Evolutionary conservation across 2,329 filamentous ascomycete genomes (phyloP).

Genomic region (Colletotrichum paranaense): DNA sequence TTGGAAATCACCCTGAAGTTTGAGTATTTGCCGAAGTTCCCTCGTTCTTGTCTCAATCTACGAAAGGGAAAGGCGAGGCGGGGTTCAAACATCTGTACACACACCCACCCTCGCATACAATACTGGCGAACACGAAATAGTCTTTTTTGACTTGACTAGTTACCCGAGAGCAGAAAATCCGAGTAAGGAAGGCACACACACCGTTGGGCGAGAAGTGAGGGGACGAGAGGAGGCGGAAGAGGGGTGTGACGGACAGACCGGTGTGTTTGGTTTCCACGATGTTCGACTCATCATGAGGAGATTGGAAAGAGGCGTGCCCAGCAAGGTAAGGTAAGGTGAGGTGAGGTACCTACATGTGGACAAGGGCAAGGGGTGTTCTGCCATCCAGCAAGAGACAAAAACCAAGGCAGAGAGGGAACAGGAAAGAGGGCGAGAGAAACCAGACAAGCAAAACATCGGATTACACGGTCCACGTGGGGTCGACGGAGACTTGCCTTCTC

Average conservation of each 20-base stretch:
- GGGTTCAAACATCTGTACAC: background rate
- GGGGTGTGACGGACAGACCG: no score
- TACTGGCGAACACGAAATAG: background rate
- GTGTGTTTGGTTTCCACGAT: background rate
- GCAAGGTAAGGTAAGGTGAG: no score
- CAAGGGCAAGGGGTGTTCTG: background rate
- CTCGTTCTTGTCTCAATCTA: background rate
- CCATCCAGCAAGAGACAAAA: background rate
- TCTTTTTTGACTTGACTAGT: background rate
- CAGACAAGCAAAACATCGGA: conserved; percentile 4
- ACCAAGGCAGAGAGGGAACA: background rate
- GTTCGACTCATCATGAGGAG: background rate
- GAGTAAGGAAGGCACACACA: background rate
- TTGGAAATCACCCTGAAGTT: conserved; percentile 16
- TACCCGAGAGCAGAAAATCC: background rate
- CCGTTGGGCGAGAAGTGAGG: background rate
- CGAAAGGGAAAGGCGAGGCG: background rate
- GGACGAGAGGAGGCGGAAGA: background rate
- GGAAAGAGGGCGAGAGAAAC: background rate
- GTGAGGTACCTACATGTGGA: no score
- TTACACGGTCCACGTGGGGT: background rate
- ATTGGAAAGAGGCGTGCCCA: background rate
- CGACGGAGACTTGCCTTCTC: background rate
- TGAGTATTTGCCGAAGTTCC: background rate
- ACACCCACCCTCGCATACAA: background rate